Base-by-base conservation (phyloP, 768 basidiomycete species). In the Infundibulicybe gibba region DNA sequence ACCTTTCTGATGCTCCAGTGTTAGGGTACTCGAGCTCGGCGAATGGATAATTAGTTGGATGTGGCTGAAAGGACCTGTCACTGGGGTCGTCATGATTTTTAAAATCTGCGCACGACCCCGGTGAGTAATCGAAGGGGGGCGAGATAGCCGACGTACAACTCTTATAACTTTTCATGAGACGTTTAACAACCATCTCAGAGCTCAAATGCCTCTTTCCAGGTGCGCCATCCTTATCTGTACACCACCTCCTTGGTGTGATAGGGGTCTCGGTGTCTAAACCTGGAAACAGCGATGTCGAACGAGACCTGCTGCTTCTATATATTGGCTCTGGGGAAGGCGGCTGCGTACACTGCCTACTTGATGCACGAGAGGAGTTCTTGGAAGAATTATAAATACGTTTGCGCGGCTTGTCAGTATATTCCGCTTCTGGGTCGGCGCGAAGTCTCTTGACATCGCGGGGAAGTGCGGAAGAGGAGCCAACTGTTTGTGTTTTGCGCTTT, bases 21-120 rank as follows among this genome's bases (percentile, higher is more conserved):
- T 88, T 90, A 17, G 90, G 90, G 59, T 89, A 91, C 60, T 91
- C 87, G 40, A 93, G 68, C 54, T 87, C 83, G 31, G 75, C 78
- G 2, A 74, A 67, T n/a, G 90, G 89, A 56, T 79, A 80, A 45
- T 74, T 53, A 43, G 77, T 77, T 3, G 76, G 74, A 61, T 81
- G 69, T 2, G 81, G 79, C 35, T 86, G 75, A 54, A 87, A 92
- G 0, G 75, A 72, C 53, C 49, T 75, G 64, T 91, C 87, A 13
- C 66, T 57, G 6, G 79, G 76, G 59, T 91, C 79, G 32, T 75
- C 59, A 5, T 73, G 81, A 56, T 92, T 88, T 49, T 60, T 72
- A 56, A 92, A 92, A 62, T 83, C 90, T 92, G 43, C 12, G 39
- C 16, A 20, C 25, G 16, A 45, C 38, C 25, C 8, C 25, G 3